Base-by-base conservation (phyloP, 306 rosid species). In the Abrus precatorius region DNA sequence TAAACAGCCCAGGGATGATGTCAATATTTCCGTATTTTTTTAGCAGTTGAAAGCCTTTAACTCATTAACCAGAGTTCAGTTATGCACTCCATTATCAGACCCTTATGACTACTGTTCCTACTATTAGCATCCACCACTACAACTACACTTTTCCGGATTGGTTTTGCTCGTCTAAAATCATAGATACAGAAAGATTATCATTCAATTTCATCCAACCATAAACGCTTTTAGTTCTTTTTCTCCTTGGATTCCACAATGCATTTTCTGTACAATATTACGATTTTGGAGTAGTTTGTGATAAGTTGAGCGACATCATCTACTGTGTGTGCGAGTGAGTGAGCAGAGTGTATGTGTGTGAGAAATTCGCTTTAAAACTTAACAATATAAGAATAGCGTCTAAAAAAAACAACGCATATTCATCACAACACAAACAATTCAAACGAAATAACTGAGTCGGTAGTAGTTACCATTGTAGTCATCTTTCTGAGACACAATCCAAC, bases 401-500 rank as follows among this genome's bases (percentile, higher is more conserved):
- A 74, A 74, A 47, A 11, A 14, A 2, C 2, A 20, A 5, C 2
- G 0, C 3, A 47, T 8, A 56, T 70, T 34, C 76, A 52, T n/a
- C 34, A 43, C 43, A 5, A 52, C 20, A 50, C 5, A 48, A 83
- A 40, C 9, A 36, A 36, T 36, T 36, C 4, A 57, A 50, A 55
- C 50, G 33, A 79, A 64, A 41, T 9, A 70, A 76, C 1, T 0
- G 52, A 59, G 41, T 36, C 8, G 7, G 28, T 13, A 4, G 48
- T 1, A 69, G 4, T 33, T 74, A 95, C 99, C 99, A 74, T 74
- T 74, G 54, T 90, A 95, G 0, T 90, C 97, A 5, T 86, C 94
- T 77, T 91, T 95, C 79, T 74, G 80, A 0, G 97, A 93, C 10
- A 83, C 91, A 61, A 86, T 80, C 99, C 99, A 95, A 30, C 97